phyloP scores from a whole-genome alignment of 306 rosid species.

The Medicago arabica region DNA sequence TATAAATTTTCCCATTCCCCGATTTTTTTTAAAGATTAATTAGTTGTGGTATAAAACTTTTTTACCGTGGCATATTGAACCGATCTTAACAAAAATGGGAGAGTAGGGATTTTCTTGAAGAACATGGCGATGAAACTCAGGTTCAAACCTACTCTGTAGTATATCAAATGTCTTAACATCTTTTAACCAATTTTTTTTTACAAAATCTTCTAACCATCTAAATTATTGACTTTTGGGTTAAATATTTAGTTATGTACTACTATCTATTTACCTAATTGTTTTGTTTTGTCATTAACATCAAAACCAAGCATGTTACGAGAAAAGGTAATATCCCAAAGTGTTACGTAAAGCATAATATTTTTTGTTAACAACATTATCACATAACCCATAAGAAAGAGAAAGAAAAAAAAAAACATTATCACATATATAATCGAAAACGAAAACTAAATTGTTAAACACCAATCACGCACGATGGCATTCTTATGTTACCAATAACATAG shows the following conservation, averaged over 20 bases:
- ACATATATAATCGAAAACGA: constrained; percentile 17
- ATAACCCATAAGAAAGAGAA: too few relatives aligned
- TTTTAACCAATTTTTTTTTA: too few relatives aligned
- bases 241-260: constrained; percentile 35
- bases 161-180: too few relatives aligned
- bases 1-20: too few relatives aligned
- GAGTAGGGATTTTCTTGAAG: too few relatives aligned
- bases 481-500: background rate
- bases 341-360: constrained; percentile 26
- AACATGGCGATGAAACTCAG: too few relatives aligned
- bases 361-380: constrained; percentile 10
- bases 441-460: constrained; percentile 10
- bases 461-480: background rate
- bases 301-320: constrained; percentile 24
- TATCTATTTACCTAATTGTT: constrained; percentile 17
- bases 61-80: too few relatives aligned
- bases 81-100: too few relatives aligned
- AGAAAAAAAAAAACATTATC: background rate
- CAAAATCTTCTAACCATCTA: too few relatives aligned
- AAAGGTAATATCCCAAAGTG: background rate
- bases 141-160: too few relatives aligned
- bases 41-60: too few relatives aligned
- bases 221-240: constrained; percentile 2
- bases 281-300: constrained; percentile 11
- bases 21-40: too few relatives aligned